These are phyloP conservation scores for Polytrichum formosum DNA, from an alignment of 225 moss, liverwort and hornwort genomes.

Conservation along the genomic window DNA sequence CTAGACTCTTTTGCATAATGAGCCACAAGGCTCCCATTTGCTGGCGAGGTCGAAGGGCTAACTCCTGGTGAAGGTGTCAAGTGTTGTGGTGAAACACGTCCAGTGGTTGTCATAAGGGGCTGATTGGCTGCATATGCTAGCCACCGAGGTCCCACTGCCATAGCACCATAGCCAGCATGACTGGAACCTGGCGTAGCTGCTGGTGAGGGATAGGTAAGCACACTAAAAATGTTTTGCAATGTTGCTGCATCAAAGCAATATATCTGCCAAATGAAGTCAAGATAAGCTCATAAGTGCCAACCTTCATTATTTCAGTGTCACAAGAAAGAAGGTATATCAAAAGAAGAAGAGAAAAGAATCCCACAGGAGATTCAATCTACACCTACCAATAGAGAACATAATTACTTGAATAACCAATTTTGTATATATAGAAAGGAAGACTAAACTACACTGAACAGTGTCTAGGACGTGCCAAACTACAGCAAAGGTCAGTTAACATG, in stretches of 20 bases:
- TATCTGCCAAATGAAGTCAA: constrained; percentile 49
- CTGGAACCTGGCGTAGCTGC: constrained; percentile 46
- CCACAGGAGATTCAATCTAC: too few relatives aligned
- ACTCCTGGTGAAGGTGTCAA: constrained; percentile 86
- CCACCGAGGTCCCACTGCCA: constrained; percentile 97
- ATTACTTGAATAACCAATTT: too few relatives aligned
- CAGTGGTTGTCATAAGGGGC: constrained; percentile 75
- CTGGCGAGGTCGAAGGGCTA: constrained; percentile 94
- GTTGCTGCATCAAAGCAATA: constrained; percentile 91
- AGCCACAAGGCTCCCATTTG: constrained; percentile 81
- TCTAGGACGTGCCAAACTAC: background rate
- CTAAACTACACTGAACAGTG: background rate
- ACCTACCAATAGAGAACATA: too few relatives aligned
- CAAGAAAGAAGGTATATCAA: too few relatives aligned
- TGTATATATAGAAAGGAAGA: background rate
- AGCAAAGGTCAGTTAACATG: too few relatives aligned
- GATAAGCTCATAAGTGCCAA: too few relatives aligned
- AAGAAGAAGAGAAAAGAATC: too few relatives aligned
- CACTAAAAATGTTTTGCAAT: constrained; percentile 83
- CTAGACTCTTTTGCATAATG: constrained; percentile 96
- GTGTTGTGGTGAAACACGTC: constrained; percentile 94
- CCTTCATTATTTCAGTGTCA: too few relatives aligned
- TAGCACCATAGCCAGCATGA: constrained; percentile 76
- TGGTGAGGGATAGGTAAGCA: constrained; percentile 83
- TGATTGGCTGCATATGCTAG: constrained; percentile 92